Base-by-base conservation (phyloP, 176 grass and related monocot genomes). In the Canna indica region DNA sequence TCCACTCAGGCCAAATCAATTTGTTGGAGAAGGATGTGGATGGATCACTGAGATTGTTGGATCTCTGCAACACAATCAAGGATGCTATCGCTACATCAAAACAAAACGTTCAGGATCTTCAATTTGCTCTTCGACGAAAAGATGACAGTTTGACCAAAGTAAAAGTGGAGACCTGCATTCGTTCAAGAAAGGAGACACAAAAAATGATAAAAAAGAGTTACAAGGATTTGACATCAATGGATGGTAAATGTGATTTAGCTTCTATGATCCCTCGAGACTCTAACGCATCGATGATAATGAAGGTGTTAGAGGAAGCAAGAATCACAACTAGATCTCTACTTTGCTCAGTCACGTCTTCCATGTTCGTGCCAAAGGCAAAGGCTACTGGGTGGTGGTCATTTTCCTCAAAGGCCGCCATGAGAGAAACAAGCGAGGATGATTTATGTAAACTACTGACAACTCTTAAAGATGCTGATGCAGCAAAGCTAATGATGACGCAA, bases 331-430 rank as follows among this genome's bases (percentile, higher is more conserved):
- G 24, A n/a, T 69, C 63, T 30, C 47, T 68, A 5, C 64, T 77
- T 31, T 25, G 27, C 14, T 69, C 64, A 24, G 58, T 69, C 24
- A 22, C 45, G 8, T 18, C 35, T 29, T 42, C 3, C 34, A 57
- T 68, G 33, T 45, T 39, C 25, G 3, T 12, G 8, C 16, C 25
- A n/a, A 24, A 20, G n/a, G 36, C 32, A 2, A 69, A 59, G 50
- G 15, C 33, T 29, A 69, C n/a, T n/a, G n/a, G 24, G 47, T 42
- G 25, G 35, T 77, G 64, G 75, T 44, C 24, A 57, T 68, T 77
- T 77, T 22, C 36, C 24, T 69, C 48, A 1, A 59, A 68, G 63
- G 34, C 25, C n/a, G n/a, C n/a, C 7, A 45, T 32, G 36, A 69
- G 26, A 57, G 64, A 12, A 3, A 36, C 3, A 2, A 32, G 34